Conservation (phyloP, 176 grass and related monocot species). For the Alopecurus myosuroides region DNA sequence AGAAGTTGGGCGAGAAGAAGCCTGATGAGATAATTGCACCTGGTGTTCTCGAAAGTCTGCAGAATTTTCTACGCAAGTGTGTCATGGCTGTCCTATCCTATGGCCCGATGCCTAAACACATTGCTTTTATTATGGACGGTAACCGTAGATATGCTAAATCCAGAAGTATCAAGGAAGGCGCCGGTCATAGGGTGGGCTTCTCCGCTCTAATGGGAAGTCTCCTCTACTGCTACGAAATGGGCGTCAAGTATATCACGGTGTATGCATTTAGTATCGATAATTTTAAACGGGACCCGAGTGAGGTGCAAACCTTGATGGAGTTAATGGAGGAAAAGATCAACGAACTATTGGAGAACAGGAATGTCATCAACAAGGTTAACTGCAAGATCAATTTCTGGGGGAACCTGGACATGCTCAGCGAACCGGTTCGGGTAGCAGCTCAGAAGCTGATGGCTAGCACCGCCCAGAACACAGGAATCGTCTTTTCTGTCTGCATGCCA, state of each 20-base stretch:
- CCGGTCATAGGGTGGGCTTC: slow-evolving; percentile 61
- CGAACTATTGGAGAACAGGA: slow-evolving; percentile 45
- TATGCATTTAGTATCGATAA: slow-evolving; percentile 96
- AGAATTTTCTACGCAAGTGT: slow-evolving; percentile 51
- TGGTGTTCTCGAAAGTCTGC: slow-evolving; percentile 23
- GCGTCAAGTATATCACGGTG: slow-evolving; percentile 51
- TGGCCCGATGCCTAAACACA: slow-evolving; percentile 69
- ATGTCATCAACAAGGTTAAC: slow-evolving; percentile 49
- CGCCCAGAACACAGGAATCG: slow-evolving; percentile 48
- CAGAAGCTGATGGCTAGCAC: slow-evolving; percentile 59
- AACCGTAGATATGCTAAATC: slow-evolving; percentile 81
- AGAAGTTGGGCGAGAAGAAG: slow-evolving; percentile 27
- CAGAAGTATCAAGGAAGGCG: slow-evolving; percentile 37
- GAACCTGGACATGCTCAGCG: slow-evolving; percentile 46
- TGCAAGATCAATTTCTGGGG: slow-evolving; percentile 84
- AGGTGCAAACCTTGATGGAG: slow-evolving; percentile 68
- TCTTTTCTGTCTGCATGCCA: slow-evolving; percentile 74
- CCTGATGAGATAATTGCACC: slow-evolving; percentile 11
- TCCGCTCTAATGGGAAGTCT: slow-evolving; percentile 51
- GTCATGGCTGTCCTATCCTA: slow-evolving; percentile 52
- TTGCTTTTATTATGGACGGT: slow-evolving; percentile 90
- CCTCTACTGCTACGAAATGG: slow-evolving; percentile 72
- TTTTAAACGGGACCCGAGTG: slow-evolving; percentile 60
- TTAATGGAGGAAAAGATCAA: slow-evolving; percentile 83
- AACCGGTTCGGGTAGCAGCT: slow-evolving; percentile 47